Conservation (phyloP, 768 basidiomycete genomes). For the Rhodotorula diobovata region DNA sequence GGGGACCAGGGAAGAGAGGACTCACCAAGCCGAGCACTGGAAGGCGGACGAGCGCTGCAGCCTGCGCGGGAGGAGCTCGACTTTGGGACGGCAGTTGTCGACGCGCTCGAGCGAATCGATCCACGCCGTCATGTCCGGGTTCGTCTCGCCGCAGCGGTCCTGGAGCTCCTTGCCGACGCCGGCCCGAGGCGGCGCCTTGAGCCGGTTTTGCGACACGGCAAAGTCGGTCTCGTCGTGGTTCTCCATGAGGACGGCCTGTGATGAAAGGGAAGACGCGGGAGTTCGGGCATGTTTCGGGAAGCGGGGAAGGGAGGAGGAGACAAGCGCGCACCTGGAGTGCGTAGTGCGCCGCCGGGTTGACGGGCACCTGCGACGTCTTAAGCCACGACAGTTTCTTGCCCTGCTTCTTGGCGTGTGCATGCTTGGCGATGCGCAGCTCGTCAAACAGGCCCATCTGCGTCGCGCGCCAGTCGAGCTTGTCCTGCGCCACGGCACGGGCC, state of each 20-base stretch:
- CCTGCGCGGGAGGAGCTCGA: background rate
- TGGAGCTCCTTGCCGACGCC: background rate
- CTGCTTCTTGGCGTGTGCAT: background rate
- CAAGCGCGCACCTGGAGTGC: background rate
- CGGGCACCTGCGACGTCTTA: background rate
- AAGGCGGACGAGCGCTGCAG: background rate
- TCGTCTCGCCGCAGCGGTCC: constrained; percentile 7
- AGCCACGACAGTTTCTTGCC: background rate
- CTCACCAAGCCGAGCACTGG: constrained; percentile 1
- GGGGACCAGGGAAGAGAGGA: background rate
- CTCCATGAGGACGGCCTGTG: constrained; percentile 1
- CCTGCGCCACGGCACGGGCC: background rate
- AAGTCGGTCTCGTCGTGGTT: constrained; percentile 2
- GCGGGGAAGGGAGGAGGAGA: background rate
- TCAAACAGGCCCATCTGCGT: background rate
- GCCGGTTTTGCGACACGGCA: background rate
- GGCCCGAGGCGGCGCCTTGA: background rate
- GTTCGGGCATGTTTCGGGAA: too few relatives aligned
- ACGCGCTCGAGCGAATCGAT: background rate
- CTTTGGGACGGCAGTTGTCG: background rate
- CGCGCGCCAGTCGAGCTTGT: background rate
- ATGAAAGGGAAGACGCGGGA: background rate
- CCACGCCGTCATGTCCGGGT: background rate
- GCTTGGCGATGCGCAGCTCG: background rate
- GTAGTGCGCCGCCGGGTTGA: background rate